A percentile compares a stretch with the other conserved stretches of the same genome.
Conservation (phyloP, 805 yeast genomes). For the Candida schatavii region DNA sequence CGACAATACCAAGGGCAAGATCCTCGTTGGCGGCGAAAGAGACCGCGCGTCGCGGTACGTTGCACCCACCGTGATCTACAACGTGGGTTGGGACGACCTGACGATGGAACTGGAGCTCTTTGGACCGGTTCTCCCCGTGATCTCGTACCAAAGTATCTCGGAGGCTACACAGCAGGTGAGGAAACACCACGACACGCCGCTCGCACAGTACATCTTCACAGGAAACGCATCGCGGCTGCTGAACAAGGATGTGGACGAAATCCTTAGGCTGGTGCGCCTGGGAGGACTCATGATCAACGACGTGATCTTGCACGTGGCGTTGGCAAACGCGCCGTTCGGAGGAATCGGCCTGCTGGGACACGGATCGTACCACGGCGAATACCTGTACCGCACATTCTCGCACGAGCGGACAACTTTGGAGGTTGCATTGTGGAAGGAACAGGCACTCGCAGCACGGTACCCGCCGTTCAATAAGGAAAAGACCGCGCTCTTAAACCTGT, state of each 20-base stretch:
- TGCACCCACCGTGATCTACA: conserved; percentile 70
- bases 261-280: conserved; percentile 57
- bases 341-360: conserved; percentile 84
- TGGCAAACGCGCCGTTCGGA: conserved; percentile 78
- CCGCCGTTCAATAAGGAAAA: conserved; percentile 54
- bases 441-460: conserved; percentile 56
- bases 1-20: conserved; percentile 47
- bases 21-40: conserved; percentile 47
- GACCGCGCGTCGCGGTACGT: conserved; percentile 45
- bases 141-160: conserved; percentile 48
- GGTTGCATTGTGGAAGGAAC: conserved; percentile 66
- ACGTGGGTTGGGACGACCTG: conserved; percentile 63
- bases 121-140: conserved; percentile 81
- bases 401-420: conserved; percentile 67
- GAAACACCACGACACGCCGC: conserved; percentile 64
- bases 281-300: conserved; percentile 76
- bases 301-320: conserved; percentile 65
- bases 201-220: conserved; percentile 73
- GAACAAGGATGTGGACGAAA: conserved; percentile 39
- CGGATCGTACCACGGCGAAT: conserved; percentile 79
- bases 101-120: conserved; percentile 76
- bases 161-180: conserved; percentile 44
- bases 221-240: conserved; percentile 41
- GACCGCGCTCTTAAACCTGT: conserved; percentile 20
- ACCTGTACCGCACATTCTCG: conserved; percentile 54